Base-by-base conservation (phyloP, 768 basidiomycete genomes). In the Mycena latifolia region DNA sequence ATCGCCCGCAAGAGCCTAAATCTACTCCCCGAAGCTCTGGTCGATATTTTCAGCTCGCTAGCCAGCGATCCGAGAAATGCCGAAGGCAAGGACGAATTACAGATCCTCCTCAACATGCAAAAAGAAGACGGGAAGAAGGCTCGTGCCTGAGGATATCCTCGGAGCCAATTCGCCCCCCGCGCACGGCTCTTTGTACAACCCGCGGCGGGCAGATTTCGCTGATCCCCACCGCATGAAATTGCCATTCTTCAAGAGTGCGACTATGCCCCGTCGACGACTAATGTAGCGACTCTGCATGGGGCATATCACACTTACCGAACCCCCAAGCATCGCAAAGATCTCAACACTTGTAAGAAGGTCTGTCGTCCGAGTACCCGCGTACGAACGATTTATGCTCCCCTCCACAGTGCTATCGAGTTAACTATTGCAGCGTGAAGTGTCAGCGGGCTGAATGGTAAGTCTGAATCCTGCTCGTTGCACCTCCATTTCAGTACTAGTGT, bases 1-100 rank as follows among this genome's bases (percentile, higher is more conserved):
- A 61, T 61, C 18, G 59, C 59, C 14, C 48, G 59, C 5, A 61
- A 61, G 22, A 2, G 7, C 15, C n/a, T 61, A 12, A 52, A 43
- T 18, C 28, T 41, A 3, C 22, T 52, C 22, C 59, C 59, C 20
- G 59, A 61, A 20, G 59, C 50, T 15, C 48, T 61, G 11, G 28
- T 61, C 14, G 59, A 61, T 41, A 52, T 52, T 37, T 1, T 39
- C 4, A 22, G 37, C 22, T 18, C 50, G n/a, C 39, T 60, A 12
- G 51, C 58, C 2, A 17, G 31, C 25, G 58, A 60, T 35, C 58
- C 58, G 10, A 17, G 18, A 14, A 61, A 53, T 15, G 3, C 20
- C 18, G 17, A 61, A 5, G 59, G 37, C n/a, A 33, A 22, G 31
- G 22, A 8, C 1, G 33, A 37, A 10, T 53, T 33, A 8, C 20